These are phyloP conservation scores for Galerina sulciceps DNA, from an alignment of 768 basidiomycete species.

Conservation along the genomic window DNA sequence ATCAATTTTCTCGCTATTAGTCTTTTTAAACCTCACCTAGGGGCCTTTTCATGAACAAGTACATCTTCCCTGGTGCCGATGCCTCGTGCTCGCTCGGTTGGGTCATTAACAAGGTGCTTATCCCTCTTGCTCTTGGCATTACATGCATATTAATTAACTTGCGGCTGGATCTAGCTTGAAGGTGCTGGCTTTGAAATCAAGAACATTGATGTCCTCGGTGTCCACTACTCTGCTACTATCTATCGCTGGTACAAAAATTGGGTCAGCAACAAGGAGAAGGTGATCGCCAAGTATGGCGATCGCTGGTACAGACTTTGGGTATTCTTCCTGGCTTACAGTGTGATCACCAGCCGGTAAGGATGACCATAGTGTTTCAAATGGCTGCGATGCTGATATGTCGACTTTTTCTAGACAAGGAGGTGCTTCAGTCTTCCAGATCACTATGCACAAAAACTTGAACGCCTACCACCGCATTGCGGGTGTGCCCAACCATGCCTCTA, in stretches of 20 bases:
- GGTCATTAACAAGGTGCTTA: constrained; percentile 70
- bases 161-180: constrained; percentile 62
- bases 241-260: constrained; percentile 98
- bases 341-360: constrained; percentile 76
- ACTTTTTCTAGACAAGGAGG: constrained; percentile 70
- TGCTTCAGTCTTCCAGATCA: constrained; percentile 95
- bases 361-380: neutral
- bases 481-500: constrained; percentile 79
- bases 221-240: constrained; percentile 93
- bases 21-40: constrained; percentile 31
- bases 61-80: constrained; percentile 98
- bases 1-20: neutral
- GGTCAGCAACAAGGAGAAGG: constrained; percentile 90
- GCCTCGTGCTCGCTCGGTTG: constrained; percentile 95
- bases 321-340: constrained; percentile 94
- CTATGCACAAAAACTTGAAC: constrained; percentile 97
- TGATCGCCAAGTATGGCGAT: constrained; percentile 88
- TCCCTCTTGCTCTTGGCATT: neutral
- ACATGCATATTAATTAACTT: neutral
- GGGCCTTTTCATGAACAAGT: constrained; percentile 98
- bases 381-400: constrained; percentile 4
- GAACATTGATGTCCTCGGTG: constrained; percentile 94
- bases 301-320: constrained; percentile 95
- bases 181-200: constrained; percentile 95
- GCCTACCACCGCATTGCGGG: constrained; percentile 91